phyloP scores from a whole-genome alignment of 2,329 filamentous ascomycete genomes.

The Arthrobotrys iridis region DNA sequence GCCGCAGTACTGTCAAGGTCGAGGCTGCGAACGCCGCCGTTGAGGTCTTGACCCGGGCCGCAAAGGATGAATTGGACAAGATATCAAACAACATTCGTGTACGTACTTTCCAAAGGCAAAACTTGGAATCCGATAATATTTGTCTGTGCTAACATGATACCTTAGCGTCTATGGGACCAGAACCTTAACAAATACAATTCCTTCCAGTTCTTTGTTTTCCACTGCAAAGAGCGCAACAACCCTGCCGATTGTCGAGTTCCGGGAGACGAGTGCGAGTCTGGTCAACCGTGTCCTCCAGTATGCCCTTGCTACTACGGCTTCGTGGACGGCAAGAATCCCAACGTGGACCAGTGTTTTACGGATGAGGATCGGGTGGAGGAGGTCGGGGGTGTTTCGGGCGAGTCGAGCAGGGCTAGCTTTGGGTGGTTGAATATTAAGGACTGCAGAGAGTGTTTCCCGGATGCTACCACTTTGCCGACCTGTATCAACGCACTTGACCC shows the following conservation, averaged over 20 bases:
- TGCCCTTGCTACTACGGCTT: constrained; percentile 27
- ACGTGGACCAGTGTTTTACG: constrained; percentile 21
- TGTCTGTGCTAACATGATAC: not conserved
- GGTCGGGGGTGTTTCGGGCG: not conserved
- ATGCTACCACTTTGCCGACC: not conserved
- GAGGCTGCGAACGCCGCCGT: not conserved
- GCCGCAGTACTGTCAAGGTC: not conserved
- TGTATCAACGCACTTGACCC: too few species aligned
- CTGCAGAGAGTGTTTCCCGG: constrained; percentile 13
- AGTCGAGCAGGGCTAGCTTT: constrained; percentile 3
- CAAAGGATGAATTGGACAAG: not conserved
- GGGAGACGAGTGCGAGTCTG: not conserved
- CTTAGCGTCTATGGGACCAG: constrained; percentile 19
- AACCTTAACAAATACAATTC: constrained; percentile 9
- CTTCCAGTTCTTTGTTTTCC: constrained; percentile 30
- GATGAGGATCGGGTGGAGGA: not conserved
- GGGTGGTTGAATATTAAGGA: constrained; percentile 29
- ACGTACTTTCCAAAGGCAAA: not conserved
- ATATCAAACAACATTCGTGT: constrained; percentile 9
- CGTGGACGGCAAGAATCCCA: constrained; percentile 25
- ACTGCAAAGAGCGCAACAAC: constrained; percentile 23
- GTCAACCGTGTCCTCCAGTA: not conserved
- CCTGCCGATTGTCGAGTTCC: not conserved
- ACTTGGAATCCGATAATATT: not conserved
- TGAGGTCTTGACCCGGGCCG: not conserved